These are phyloP conservation scores for Calvatia gigantea DNA, from an alignment of 768 basidiomycete species.

Conservation along the genomic window DNA sequence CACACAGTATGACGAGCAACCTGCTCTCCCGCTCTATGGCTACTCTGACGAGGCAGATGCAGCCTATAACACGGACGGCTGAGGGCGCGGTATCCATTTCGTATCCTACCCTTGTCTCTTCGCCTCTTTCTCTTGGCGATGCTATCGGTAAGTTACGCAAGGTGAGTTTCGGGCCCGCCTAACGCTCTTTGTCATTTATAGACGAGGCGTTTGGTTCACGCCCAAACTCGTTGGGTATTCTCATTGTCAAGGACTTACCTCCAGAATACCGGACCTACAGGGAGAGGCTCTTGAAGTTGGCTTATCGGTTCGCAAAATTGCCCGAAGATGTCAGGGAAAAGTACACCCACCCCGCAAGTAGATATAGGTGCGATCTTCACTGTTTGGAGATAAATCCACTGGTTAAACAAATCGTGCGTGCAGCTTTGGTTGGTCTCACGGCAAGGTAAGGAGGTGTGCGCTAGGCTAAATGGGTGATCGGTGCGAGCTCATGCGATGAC, in stretches of 20 bases:
- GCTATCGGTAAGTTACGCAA: conserved; percentile 53
- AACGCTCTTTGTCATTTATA: conserved; percentile 22
- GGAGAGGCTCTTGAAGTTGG: conserved; percentile 68
- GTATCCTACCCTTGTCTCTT: conserved; percentile 23
- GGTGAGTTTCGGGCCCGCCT: too few relatives aligned
- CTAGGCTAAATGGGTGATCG: background rate
- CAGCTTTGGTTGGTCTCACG: conserved; percentile 97
- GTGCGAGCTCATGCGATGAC: conserved; percentile 4
- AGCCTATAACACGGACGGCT: conserved; percentile 16
- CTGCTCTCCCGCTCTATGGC: conserved; percentile 11
- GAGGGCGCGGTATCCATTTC: conserved; percentile 29
- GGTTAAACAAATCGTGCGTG: background rate
- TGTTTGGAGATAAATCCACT: background rate
- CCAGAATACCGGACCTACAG: conserved; percentile 56
- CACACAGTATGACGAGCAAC: background rate
- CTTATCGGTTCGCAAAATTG: conserved; percentile 73
- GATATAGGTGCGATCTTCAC: conserved; percentile 60
- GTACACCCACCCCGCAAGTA: conserved; percentile 67
- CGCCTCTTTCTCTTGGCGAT: conserved; percentile 22
- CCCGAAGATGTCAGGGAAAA: conserved; percentile 65
- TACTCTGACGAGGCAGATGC: conserved; percentile 6
- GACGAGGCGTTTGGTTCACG: conserved; percentile 83
- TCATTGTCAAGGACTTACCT: conserved; percentile 82
- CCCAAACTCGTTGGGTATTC: conserved; percentile 72
- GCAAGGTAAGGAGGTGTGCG: conserved; percentile 57